phyloP scores from a whole-genome alignment of 352 stramenopile species.

The Pythium folliculosum region DNA sequence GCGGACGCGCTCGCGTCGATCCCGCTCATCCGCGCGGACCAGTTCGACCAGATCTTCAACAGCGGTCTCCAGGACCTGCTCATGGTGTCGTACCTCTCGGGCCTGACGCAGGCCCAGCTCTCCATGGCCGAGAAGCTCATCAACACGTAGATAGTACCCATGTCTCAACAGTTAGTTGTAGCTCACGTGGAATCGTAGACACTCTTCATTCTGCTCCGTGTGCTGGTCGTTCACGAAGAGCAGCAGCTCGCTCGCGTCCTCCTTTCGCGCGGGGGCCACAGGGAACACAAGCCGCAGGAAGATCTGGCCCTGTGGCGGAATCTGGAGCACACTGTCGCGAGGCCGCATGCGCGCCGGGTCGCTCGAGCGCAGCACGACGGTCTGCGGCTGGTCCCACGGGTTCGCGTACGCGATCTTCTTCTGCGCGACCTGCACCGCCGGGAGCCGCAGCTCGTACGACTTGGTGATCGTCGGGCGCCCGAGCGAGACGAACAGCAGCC shows the following conservation, averaged over 20 bases:
- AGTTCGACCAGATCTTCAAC: constrained; percentile 97
- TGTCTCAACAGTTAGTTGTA: constrained; percentile 44
- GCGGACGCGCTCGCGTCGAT: constrained; percentile 93
- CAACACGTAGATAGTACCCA: constrained; percentile 60
- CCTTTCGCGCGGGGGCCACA: not conserved
- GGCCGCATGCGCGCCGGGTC: constrained; percentile 68
- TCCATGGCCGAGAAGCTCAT: constrained; percentile 98
- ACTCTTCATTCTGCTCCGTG: constrained; percentile 93
- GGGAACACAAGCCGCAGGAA: constrained; percentile 63
- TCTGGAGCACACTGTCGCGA: constrained; percentile 61
- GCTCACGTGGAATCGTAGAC: constrained; percentile 85
- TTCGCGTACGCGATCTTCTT: constrained; percentile 95
- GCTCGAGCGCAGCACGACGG: constrained; percentile 84
- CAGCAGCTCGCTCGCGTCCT: constrained; percentile 56
- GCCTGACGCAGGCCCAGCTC: constrained; percentile 97
- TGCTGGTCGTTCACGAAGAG: constrained; percentile 93
- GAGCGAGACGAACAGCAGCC: constrained; percentile 83
- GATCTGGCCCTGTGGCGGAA: constrained; percentile 48
- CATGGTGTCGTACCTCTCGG: constrained; percentile 98
- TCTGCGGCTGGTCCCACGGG: constrained; percentile 87
- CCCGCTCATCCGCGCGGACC: constrained; percentile 91
- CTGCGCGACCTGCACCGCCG: constrained; percentile 53
- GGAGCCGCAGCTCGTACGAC: constrained; percentile 89
- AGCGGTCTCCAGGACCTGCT: constrained; percentile 97
- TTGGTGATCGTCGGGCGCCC: constrained; percentile 87